phyloP scores from a whole-genome alignment of 345 rosid species.

The Xanthoceras sorbifolium region DNA sequence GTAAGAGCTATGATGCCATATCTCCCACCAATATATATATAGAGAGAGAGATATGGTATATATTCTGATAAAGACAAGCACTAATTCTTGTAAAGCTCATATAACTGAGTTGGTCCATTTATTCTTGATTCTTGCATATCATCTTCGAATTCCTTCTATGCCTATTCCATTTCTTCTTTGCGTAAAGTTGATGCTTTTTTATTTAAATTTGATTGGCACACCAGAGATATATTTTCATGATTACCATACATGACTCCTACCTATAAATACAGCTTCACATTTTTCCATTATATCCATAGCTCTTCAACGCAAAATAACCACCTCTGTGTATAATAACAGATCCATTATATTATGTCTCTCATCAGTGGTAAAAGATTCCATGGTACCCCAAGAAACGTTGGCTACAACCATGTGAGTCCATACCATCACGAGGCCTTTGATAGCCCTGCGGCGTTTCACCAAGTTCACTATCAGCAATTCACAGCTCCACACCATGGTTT shows the following conservation, averaged over 20 bases:
- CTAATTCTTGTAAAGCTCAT: neutral
- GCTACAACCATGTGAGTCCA: neutral
- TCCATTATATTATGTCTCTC: slow-evolving; percentile 6
- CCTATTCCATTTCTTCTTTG: neutral
- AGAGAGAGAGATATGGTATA: neutral
- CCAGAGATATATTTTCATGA: neutral
- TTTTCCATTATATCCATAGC: neutral
- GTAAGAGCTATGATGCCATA: neutral
- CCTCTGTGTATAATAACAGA: no score
- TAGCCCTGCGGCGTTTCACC: neutral
- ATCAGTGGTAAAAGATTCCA: neutral
- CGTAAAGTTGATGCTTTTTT: neutral
- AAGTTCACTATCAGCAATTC: neutral
- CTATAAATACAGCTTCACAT: slow-evolving; percentile 10
- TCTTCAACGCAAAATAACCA: neutral
- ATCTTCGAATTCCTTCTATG: neutral
- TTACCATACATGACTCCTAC: neutral
- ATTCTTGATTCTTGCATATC: slow-evolving; percentile 14
- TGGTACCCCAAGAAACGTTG: neutral
- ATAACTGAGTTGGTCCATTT: neutral
- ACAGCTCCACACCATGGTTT: slow-evolving; percentile 1
- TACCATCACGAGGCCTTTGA: slow-evolving; percentile 11
- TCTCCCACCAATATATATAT: neutral
- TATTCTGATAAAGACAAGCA: slow-evolving; percentile 15
- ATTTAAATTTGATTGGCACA: no score